These are phyloP conservation scores for Hyparrhenia diplandra DNA, from an alignment of 176 grass and related monocot genomes.

Conservation along the genomic window DNA sequence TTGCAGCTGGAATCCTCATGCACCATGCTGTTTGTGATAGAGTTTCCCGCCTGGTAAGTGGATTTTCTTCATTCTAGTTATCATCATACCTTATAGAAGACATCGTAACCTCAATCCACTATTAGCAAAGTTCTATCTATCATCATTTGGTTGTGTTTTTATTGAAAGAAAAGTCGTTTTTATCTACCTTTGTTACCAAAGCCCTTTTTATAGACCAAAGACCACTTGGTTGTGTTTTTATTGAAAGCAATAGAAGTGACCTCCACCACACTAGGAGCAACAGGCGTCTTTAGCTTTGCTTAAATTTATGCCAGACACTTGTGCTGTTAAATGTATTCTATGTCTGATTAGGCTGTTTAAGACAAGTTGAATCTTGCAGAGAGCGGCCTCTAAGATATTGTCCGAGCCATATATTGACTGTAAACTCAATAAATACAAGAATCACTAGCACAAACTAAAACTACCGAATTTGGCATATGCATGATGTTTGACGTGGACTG, in stretches of 20 bases:
- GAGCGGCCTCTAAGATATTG: not conserved
- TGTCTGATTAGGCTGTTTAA: not conserved
- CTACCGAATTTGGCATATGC: conserved; percentile 1
- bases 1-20: conserved; percentile 96
- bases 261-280: not conserved
- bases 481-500: not conserved
- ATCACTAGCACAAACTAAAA: not conserved
- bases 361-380: not conserved
- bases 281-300: not conserved
- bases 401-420: not conserved
- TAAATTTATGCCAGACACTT: not conserved
- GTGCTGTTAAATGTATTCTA: not conserved
- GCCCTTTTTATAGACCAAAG: not conserved
- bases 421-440: conserved; percentile 9
- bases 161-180: not conserved
- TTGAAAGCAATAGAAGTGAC: not conserved
- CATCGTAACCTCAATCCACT: not conserved
- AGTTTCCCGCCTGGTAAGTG: conserved; percentile 71
- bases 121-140: not conserved
- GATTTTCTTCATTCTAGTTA: conserved; percentile 1
- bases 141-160: too few species aligned
- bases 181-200: not conserved
- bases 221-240: not conserved
- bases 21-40: conserved; percentile 93
- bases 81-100: conserved; percentile 6